Percentiles rank a stretch among this genome's conserved stretches.
Conservation (phyloP, 1,284 basidiomycete species). For the Ceratobasidium theobromae region DNA sequence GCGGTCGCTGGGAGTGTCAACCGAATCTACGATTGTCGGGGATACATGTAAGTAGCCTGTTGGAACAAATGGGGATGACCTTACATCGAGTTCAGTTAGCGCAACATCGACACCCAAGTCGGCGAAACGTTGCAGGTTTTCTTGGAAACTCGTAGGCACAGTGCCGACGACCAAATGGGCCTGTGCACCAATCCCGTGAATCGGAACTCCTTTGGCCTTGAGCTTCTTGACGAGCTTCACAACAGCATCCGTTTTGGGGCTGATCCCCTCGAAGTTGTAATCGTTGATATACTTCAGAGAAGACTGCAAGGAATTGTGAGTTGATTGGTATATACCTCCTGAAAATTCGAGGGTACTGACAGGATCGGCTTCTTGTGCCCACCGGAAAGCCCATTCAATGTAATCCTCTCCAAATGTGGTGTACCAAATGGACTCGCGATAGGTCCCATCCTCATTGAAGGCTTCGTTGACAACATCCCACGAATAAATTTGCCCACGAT, state of each 20-base stretch:
- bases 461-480: conserved; percentile 39
- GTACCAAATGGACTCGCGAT: conserved; percentile 34
- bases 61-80: background rate
- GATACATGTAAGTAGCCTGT: background rate
- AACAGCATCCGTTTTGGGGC: conserved; percentile 33
- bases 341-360: conserved; percentile 14
- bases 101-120: conserved; percentile 34
- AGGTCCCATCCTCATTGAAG: conserved; percentile 37
- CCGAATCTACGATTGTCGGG: conserved; percentile 36
- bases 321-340: background rate
- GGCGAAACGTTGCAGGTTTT: conserved; percentile 30
- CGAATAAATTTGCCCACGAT: conserved; percentile 30
- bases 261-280: conserved; percentile 35
- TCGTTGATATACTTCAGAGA: conserved; percentile 32
- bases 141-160: conserved; percentile 20
- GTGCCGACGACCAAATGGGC: conserved; percentile 33
- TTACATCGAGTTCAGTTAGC: conserved; percentile 31
- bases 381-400: conserved; percentile 35
- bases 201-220: conserved; percentile 33
- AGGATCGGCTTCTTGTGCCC: conserved; percentile 33
- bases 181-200: conserved; percentile 34
- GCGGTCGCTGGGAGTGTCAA: conserved; percentile 34
- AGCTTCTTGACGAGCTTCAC: conserved; percentile 33
- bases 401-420: conserved; percentile 35
- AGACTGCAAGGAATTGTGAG: background rate